Conservation (phyloP, 345 rosid species). For the Dipteronia dyeriana region DNA sequence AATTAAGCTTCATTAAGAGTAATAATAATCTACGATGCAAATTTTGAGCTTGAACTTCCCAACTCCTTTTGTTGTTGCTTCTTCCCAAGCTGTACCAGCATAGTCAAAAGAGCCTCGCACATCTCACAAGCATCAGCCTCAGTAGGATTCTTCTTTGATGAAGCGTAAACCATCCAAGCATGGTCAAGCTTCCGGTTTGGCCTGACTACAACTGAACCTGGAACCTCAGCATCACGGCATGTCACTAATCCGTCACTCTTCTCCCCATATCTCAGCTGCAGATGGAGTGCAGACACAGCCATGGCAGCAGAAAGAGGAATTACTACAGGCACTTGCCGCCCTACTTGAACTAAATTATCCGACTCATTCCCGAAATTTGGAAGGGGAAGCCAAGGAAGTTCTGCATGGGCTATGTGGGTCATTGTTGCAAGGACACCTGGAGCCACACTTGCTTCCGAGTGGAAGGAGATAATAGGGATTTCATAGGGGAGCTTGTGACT, state of each 20-base stretch:
- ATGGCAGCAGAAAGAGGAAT: slow-evolving; percentile 63
- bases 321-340: slow-evolving; percentile 55
- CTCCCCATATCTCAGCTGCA: slow-evolving; percentile 69
- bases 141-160: slow-evolving; percentile 35
- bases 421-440: slow-evolving; percentile 60
- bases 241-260: slow-evolving; percentile 70
- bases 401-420: slow-evolving; percentile 71
- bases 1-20: neutral
- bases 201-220: slow-evolving; percentile 59
- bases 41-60: neutral
- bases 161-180: slow-evolving; percentile 70
- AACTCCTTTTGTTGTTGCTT: slow-evolving; percentile 27
- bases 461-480: slow-evolving; percentile 62
- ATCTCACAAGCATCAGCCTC: slow-evolving; percentile 57
- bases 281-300: slow-evolving; percentile 61
- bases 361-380: slow-evolving; percentile 31
- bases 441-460: slow-evolving; percentile 52
- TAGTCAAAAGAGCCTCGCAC: slow-evolving; percentile 66
- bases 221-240: slow-evolving; percentile 67
- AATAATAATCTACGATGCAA: neutral
- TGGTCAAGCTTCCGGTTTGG: slow-evolving; percentile 61
- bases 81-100: slow-evolving; percentile 53
- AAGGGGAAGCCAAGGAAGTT: slow-evolving; percentile 65
- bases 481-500: slow-evolving; percentile 55
- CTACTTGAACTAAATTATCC: slow-evolving; percentile 26